Evolutionary conservation across 345 rosid genomes (phyloP).

Genomic region (Xanthoceras sorbifolium): DNA sequence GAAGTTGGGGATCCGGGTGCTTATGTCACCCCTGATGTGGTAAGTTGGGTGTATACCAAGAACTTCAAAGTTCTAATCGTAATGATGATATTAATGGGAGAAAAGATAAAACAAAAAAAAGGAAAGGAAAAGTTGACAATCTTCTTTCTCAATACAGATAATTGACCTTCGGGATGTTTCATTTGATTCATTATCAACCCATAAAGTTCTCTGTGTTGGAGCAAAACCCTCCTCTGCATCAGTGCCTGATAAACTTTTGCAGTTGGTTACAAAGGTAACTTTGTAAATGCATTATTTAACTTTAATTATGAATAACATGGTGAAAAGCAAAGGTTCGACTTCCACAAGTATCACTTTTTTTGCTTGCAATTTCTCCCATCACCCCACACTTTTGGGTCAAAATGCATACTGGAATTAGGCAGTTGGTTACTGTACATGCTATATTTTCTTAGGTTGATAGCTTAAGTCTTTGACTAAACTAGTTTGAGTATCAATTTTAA

Average conservation of each 20-base stretch:
- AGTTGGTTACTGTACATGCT: not conserved
- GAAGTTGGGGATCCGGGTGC: conserved; percentile 88
- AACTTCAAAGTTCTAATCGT: conserved; percentile 6
- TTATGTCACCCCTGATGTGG: conserved; percentile 95
- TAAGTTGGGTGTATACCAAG: conserved; percentile 34
- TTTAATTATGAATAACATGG: not conserved
- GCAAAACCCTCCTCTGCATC: conserved; percentile 60
- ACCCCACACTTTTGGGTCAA: not conserved
- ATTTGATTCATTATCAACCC: conserved; percentile 61
- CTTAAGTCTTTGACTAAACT: not conserved
- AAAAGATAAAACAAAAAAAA: not conserved
- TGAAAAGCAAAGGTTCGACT: not conserved
- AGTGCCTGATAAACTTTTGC: conserved; percentile 71
- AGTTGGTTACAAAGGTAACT: conserved; percentile 81
- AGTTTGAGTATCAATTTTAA: no score
- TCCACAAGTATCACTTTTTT: not conserved
- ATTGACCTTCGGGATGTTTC: conserved; percentile 71
- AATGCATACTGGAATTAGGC: not conserved
- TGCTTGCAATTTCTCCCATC: not conserved
- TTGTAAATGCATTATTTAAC: conserved; percentile 8
- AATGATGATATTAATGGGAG: not conserved
- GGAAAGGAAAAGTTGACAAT: conserved; percentile 9
- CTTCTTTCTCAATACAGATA: conserved; percentile 34
- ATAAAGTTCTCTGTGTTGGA: conserved; percentile 68
- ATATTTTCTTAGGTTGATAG: not conserved